These are phyloP conservation scores for Chrysosporium keratinophilum DNA, from an alignment of 2,329 filamentous ascomycete genomes.

Conservation along the genomic window DNA sequence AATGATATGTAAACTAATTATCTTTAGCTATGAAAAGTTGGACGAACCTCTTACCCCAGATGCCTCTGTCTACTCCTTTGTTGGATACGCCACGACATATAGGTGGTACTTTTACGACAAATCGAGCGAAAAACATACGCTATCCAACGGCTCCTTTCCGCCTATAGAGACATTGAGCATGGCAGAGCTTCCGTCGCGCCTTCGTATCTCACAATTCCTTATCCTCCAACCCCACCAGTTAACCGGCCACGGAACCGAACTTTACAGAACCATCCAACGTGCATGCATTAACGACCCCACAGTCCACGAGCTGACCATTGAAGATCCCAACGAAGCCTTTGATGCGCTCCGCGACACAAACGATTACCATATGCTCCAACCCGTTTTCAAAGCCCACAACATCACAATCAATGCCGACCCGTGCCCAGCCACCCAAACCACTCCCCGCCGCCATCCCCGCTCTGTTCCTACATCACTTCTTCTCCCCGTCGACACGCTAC, in stretches of 20 bases:
- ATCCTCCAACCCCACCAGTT: constrained; percentile 80
- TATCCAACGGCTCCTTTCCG: constrained; percentile 37
- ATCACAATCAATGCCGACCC: constrained; percentile 41
- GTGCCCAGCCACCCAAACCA: constrained; percentile 24
- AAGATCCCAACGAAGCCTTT: constrained; percentile 72
- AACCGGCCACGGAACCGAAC: constrained; percentile 63
- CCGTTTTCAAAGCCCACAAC: constrained; percentile 39
- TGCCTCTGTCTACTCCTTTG: constrained; percentile 61
- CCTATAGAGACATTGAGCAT: constrained; percentile 38
- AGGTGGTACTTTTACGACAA: constrained; percentile 62
- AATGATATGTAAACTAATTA: constrained; percentile 10
- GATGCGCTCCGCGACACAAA: constrained; percentile 54
- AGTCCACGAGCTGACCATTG: constrained; percentile 76
- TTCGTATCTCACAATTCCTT: constrained; percentile 85
- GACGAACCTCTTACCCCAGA: constrained; percentile 34
- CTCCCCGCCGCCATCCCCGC: constrained; percentile 26
- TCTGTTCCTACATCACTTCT: constrained; percentile 44
- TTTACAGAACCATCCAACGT: constrained; percentile 72
- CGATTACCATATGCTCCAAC: constrained; percentile 48
- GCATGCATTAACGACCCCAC: constrained; percentile 56
- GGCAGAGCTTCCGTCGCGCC: constrained; percentile 59
- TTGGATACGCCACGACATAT: constrained; percentile 85
- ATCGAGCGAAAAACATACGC: constrained; percentile 33
- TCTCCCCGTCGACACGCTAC: constrained; percentile 42
- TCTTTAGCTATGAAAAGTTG: constrained; percentile 45